Percentiles rank a stretch among this genome's conserved stretches.
Evolutionary conservation across 441 rosid species (phyloP).

Genomic region (Populus hybrid): DNA sequence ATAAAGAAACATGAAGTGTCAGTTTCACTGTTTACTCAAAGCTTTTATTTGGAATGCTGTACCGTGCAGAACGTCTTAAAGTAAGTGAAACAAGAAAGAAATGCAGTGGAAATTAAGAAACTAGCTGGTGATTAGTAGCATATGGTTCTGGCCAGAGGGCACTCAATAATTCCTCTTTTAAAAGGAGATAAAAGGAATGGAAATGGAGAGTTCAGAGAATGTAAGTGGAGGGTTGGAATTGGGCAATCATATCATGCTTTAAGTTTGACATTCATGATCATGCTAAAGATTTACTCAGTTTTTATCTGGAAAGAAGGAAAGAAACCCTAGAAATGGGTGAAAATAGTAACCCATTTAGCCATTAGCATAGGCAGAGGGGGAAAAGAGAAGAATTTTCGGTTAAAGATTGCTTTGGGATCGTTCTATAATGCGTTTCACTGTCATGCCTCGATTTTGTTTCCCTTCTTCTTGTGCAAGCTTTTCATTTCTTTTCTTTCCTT

Average conservation of each 20-base stretch:
- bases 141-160: background rate
- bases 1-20: background rate
- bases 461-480: slow-evolving; percentile 10
- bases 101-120: no score
- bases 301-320: slow-evolving; percentile 19
- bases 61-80: background rate
- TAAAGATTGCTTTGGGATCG: slow-evolving; percentile 23
- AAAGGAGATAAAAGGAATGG: background rate
- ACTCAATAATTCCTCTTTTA: background rate
- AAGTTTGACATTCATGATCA: slow-evolving; percentile 7
- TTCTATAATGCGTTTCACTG: slow-evolving; percentile 19
- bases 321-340: background rate
- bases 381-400: background rate
- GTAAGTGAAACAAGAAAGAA: background rate
- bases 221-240: background rate
- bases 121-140: background rate
- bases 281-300: background rate
- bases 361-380: background rate
- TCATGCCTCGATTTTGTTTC: slow-evolving; percentile 21
- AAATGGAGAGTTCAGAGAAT: slow-evolving; percentile 2
- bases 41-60: background rate
- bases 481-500: background rate
- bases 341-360: background rate
- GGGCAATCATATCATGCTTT: slow-evolving; percentile 14
- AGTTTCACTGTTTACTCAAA: background rate